A percentile compares a stretch with the other conserved stretches of the same genome.
Evolutionary conservation across 2,329 filamentous ascomycete species (phyloP).

Genomic region (Cladosporium sp.): DNA sequence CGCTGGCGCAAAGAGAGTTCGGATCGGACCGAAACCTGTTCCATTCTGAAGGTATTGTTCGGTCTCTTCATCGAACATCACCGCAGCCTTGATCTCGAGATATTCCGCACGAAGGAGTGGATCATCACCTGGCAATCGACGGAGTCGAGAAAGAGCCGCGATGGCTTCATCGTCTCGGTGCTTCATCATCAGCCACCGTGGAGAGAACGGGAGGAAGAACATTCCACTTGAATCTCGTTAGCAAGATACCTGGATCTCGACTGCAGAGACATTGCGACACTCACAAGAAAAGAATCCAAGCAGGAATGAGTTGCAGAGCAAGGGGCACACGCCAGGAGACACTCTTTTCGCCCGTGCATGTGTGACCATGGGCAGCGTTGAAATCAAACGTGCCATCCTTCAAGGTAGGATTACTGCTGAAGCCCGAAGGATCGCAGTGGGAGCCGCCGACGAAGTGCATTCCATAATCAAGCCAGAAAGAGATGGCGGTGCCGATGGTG

Average conservation of each 20-base stretch:
- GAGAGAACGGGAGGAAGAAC: slow-evolving; percentile 63
- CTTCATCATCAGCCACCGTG: slow-evolving; percentile 70
- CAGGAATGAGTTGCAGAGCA: slow-evolving; percentile 63
- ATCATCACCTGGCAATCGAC: slow-evolving; percentile 58
- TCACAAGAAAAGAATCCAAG: too few relatives aligned
- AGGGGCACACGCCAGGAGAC: slow-evolving; percentile 74
- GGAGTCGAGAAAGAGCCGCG: slow-evolving; percentile 58
- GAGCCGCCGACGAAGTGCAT: background rate
- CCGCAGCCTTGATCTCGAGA: slow-evolving; percentile 75
- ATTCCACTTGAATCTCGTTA: slow-evolving; percentile 53
- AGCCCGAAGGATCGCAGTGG: too few relatives aligned
- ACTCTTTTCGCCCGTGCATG: slow-evolving; percentile 48
- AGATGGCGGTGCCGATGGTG: slow-evolving; percentile 53
- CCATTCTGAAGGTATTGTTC: background rate
- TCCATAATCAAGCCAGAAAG: slow-evolving; percentile 44
- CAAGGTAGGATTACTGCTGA: too few relatives aligned
- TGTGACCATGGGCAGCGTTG: too few relatives aligned
- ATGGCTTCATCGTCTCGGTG: slow-evolving; percentile 65
- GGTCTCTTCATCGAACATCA: slow-evolving; percentile 61
- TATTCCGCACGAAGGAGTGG: slow-evolving; percentile 71
- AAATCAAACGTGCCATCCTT: too few relatives aligned
- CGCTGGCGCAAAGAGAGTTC: background rate
- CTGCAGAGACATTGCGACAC: too few relatives aligned
- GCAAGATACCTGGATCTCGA: too few relatives aligned
- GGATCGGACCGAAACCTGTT: background rate